Percentiles rank a stretch among this genome's conserved stretches.
Evolutionary conservation across 148 eudicot genomes (phyloP).

Genomic region (Fagopyrum esculentum): DNA sequence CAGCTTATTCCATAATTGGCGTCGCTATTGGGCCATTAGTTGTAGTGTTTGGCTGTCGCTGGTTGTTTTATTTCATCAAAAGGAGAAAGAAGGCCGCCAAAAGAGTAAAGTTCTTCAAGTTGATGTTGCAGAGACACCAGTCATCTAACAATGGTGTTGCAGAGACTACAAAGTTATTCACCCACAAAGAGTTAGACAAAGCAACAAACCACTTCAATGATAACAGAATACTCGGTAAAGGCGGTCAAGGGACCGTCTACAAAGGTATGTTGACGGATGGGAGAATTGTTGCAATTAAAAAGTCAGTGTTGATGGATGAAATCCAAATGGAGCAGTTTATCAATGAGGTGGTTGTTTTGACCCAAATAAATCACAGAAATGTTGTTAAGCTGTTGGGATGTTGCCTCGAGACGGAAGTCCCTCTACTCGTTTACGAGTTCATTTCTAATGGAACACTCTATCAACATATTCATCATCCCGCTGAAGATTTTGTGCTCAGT

Average conservation of each 20-base stretch:
- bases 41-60: neutral
- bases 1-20: neutral
- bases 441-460: conserved; percentile 17
- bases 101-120: neutral
- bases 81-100: neutral
- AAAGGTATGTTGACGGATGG: conserved; percentile 6
- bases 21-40: neutral
- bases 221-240: conserved; percentile 1
- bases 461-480: conserved; percentile 10
- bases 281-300: conserved; percentile 1
- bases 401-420: conserved; percentile 25
- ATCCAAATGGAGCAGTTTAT: conserved; percentile 10
- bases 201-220: conserved; percentile 8
- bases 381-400: conserved; percentile 23
- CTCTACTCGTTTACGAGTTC: conserved; percentile 20
- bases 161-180: neutral
- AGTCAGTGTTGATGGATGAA: neutral
- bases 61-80: neutral
- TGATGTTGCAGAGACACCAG: conserved; percentile 4
- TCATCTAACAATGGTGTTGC: neutral
- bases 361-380: conserved; percentile 19
- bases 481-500: conserved; percentile 7
- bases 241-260: neutral
- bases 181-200: neutral
- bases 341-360: conserved; percentile 8